These are phyloP conservation scores for Monosiga brevicollis DNA, from an alignment of 78 protist genomes.

Conservation along the genomic window DNA sequence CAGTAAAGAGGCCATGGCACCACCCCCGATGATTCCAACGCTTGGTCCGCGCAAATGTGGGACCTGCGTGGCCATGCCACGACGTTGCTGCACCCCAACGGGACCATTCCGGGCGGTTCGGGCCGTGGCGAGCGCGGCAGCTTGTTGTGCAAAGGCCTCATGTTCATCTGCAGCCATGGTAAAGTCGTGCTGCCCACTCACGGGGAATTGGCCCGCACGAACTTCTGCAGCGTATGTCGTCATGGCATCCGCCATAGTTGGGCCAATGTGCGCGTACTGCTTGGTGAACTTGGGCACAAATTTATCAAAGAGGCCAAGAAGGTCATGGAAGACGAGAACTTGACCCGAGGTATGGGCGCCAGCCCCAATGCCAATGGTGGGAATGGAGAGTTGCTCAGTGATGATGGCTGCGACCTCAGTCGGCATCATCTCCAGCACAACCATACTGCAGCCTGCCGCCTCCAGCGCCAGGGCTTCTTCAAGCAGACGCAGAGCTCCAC, in stretches of 20 bases:
- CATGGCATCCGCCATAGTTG: conserved; percentile 13
- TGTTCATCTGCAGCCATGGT: conserved; percentile 44
- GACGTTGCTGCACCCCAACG: not conserved
- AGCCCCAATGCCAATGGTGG: conserved; percentile 92
- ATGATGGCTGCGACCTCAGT: conserved; percentile 46
- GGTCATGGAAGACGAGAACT: conserved; percentile 78
- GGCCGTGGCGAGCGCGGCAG: not conserved
- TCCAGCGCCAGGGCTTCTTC: conserved; percentile 78
- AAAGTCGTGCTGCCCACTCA: conserved; percentile 19
- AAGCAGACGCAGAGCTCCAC: conserved; percentile 37
- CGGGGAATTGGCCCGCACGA: conserved; percentile 41
- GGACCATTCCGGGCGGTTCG: not conserved
- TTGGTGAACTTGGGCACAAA: conserved; percentile 39
- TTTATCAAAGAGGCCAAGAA: conserved; percentile 66
- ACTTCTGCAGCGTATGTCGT: conserved; percentile 31
- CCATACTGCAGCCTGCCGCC: conserved; percentile 75
- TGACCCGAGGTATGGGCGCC: conserved; percentile 77
- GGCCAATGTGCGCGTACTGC: conserved; percentile 8
- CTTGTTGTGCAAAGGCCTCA: not conserved
- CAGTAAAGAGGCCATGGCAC: conserved; percentile 25
- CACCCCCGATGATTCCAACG: conserved; percentile 27
- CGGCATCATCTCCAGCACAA: conserved; percentile 87
- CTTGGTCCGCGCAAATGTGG: too few relatives aligned
- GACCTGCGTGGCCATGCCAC: too few relatives aligned
- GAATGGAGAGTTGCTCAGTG: conserved; percentile 51